Evolutionary conservation across 176 grass and related monocot species (phyloP), one percentile per base, ranked within the genome.

Genomic region (Triticum timopheevii): DNA sequence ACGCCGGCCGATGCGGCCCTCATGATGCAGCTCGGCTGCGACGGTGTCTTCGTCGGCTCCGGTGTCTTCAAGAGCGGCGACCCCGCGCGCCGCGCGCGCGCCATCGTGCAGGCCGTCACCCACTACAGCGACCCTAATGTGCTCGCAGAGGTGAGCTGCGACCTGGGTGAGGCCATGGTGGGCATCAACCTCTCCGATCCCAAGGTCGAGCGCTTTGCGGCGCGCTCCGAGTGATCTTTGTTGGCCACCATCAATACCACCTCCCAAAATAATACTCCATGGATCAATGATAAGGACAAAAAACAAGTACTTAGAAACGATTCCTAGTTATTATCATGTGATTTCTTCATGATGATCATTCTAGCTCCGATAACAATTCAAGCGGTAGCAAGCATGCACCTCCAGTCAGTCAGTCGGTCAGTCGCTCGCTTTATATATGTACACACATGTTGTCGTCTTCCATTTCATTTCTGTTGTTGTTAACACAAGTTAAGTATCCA

Each of bases 1-100:
- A 91, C 89, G 22, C 92, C 92, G 0, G 88, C 92, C 2, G 92
- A 93, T 59, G 92, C 92, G 2, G 89, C 92, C 2, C 88, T 93
- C 85, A 93, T 93, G 92, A 93, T 93, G 92, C 92, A 94, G 82
- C 80, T 94, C 15, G 92, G 92, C 0, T 94, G 89, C 58, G 93
- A 95, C 24, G 93, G 93, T 17, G 83, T 95, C 71, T 95, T 95
- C 77, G 93, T 95, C 42, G 93, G 93, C 45, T 95, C 93, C 1
- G 93, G 93, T 1, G 85, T 95, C 72, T 95, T 95, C 90, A 95
- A 92, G 88, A 95, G 90, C 83, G 91, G 88, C 5, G 88, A 95
- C 79, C 91, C 93, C 0, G 90, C 85, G 3, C 80, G 83, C 15
- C 73, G 85, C 10, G 93, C 90, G 3, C 88, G 90, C 30, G 93